phyloP scores from a whole-genome alignment of 1,284 basidiomycete species.

The Xerocomus amazonicus region DNA sequence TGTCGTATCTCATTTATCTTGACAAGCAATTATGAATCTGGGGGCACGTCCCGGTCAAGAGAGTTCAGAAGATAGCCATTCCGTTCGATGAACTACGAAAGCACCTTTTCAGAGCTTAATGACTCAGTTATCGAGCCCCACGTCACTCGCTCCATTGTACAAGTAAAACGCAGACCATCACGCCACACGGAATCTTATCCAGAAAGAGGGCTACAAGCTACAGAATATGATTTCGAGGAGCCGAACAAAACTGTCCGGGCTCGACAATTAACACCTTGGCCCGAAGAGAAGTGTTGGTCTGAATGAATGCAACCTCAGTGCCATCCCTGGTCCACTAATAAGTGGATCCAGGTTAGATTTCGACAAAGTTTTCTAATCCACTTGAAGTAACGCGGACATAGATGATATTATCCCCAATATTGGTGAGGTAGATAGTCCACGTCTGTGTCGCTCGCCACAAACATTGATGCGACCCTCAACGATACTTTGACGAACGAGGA shows the following conservation, averaged over 20 bases:
- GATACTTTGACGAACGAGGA: background rate
- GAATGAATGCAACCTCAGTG: background rate
- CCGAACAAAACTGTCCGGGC: background rate
- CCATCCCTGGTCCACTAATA: background rate
- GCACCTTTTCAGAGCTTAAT: too few species aligned
- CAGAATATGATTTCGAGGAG: background rate
- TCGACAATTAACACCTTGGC: background rate
- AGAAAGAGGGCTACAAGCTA: too few species aligned
- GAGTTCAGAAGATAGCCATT: too few species aligned
- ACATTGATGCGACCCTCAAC: too few species aligned
- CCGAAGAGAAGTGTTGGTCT: background rate
- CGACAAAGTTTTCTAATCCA: background rate
- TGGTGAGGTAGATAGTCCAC: background rate
- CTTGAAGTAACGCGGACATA: background rate
- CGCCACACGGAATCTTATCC: too few species aligned
- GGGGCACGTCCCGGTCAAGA: too few species aligned
- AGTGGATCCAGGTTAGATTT: background rate
- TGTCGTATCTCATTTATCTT: too few species aligned
- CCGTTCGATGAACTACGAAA: too few species aligned
- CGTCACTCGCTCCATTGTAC: too few species aligned
- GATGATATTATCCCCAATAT: background rate
- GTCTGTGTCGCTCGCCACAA: background rate
- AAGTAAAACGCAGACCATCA: too few species aligned
- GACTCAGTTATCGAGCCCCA: too few species aligned
- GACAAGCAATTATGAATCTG: too few species aligned